Conservation (phyloP, 352 stramenopile genomes). For the Phytophthora nicotianae region DNA sequence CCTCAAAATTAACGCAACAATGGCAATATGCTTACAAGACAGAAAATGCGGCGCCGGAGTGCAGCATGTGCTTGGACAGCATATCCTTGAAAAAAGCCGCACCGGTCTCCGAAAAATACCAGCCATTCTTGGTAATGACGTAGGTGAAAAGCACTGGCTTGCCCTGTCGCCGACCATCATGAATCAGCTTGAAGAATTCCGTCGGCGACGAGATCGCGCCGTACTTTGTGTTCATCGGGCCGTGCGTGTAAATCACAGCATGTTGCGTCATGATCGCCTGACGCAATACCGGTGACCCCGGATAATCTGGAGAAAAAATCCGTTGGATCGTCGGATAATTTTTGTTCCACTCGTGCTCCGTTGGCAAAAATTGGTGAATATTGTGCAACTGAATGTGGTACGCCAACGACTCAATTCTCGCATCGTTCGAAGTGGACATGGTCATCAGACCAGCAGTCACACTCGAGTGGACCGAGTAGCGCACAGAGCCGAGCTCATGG, state of each 20-base stretch:
- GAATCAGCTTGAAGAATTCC: conserved; percentile 49
- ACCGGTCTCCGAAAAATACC: conserved; percentile 52
- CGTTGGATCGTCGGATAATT: conserved; percentile 41
- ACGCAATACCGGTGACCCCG: conserved; percentile 36
- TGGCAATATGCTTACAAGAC: conserved; percentile 29
- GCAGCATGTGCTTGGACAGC: conserved; percentile 54
- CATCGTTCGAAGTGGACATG: conserved; percentile 34
- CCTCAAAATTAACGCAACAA: neutral
- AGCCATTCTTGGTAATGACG: conserved; percentile 44
- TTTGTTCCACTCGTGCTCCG: conserved; percentile 49
- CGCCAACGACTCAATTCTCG: conserved; percentile 38
- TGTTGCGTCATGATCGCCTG: conserved; percentile 45
- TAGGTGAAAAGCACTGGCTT: conserved; percentile 51
- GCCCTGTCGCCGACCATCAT: conserved; percentile 33
- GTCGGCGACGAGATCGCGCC: conserved; percentile 24
- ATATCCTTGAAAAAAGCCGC: conserved; percentile 54
- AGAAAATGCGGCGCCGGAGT: conserved; percentile 41
- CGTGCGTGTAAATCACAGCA: conserved; percentile 44
- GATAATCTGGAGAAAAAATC: conserved; percentile 45
- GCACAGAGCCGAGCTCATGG: conserved; percentile 38
- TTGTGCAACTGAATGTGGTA: conserved; percentile 49
- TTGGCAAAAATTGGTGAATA: conserved; percentile 35
- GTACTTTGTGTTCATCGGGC: conserved; percentile 35
- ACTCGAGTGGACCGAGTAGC: conserved; percentile 48
- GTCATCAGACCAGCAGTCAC: conserved; percentile 42